Conservation (phyloP, 257 asterid genomes). For the Linderniella brevidens region DNA sequence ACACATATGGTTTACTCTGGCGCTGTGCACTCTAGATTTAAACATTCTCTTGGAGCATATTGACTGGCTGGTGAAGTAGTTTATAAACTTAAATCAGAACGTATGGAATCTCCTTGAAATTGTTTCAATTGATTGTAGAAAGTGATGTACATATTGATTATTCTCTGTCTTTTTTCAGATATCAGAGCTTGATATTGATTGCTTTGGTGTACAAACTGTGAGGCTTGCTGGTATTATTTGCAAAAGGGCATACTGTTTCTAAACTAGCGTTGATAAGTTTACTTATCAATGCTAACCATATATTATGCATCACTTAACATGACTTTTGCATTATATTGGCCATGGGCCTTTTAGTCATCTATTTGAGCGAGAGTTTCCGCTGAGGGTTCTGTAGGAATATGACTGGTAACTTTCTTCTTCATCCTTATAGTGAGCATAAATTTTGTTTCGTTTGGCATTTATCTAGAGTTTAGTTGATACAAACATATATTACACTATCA, state of each 20-base stretch:
- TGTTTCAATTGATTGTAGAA: slow-evolving; percentile 8
- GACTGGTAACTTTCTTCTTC: slow-evolving; percentile 42
- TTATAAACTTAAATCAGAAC: slow-evolving; percentile 48
- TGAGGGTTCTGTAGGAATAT: slow-evolving; percentile 35
- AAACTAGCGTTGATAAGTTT: neutral
- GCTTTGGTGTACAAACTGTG: slow-evolving; percentile 62
- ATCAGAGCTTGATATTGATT: slow-evolving; percentile 73
- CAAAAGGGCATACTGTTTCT: neutral
- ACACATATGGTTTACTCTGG: slow-evolving; percentile 88
- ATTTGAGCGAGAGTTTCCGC: slow-evolving; percentile 89
- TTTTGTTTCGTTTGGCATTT: too few species aligned
- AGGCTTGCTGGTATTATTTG: slow-evolving; percentile 64
- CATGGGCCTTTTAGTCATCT: slow-evolving; percentile 96
- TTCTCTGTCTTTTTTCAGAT: slow-evolving; percentile 35
- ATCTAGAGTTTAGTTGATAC: too few species aligned
- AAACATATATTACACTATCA: too few species aligned
- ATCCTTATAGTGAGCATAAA: neutral
- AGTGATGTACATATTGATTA: slow-evolving; percentile 1
- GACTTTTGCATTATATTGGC: slow-evolving; percentile 90
- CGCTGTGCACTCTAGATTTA: slow-evolving; percentile 71
- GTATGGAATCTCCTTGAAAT: slow-evolving; percentile 24
- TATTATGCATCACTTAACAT: slow-evolving; percentile 19
- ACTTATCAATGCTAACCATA: slow-evolving; percentile 7
- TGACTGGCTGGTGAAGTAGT: slow-evolving; percentile 86
- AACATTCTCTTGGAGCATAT: slow-evolving; percentile 92